Evolutionary conservation across 140 eudicot genomes (phyloP), one percentile per base, ranked within the genome.

Genomic region (Eryngium alpinum): DNA sequence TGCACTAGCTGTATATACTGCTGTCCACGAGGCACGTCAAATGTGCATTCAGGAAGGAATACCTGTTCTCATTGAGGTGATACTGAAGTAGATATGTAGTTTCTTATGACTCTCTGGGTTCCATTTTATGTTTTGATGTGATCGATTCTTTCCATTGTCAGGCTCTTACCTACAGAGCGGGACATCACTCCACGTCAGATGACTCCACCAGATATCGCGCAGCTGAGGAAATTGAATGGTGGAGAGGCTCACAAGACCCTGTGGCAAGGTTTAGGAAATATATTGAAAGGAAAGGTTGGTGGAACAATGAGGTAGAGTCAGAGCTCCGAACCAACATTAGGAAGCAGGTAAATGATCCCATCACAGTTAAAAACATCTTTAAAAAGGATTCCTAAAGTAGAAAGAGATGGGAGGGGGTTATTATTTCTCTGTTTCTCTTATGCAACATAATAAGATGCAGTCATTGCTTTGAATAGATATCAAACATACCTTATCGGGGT

Each of bases 141-240:
- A 14, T 69, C 24, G n/a, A 53, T 84, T 22, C 32, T 25, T 3
- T 49, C 27, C 6, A 38, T 38, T 38, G 46, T 46, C 80, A 96
- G 99, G 97, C 96, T 25, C 88, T 96, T 57, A 96, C 98, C 34
- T 96, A 96, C 22, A 85, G 99, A 93, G 97, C 84, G 43, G 96
- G 99, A 38, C 98, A 91, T 86, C 99, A 96, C 85, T 88, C 97
- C 2, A 93, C 98, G 51, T 91, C 94, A 13, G 99, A 92, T 78
- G 99, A 96, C 85, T 96, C 98, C n/a, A 93, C 97, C 59, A 90
- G 82, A 80, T 91, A 96, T 77, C 89, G 99, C 28, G 82, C 90
- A 13, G 75, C 81, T 38, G 79, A 87, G 19, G 98, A 93, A 80
- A 96, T 93, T 0, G 96, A 96, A 80, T 79, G 83, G 83, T 95